phyloP scores from a whole-genome alignment of 257 asterid genomes.

The Fraxinus excelsior region DNA sequence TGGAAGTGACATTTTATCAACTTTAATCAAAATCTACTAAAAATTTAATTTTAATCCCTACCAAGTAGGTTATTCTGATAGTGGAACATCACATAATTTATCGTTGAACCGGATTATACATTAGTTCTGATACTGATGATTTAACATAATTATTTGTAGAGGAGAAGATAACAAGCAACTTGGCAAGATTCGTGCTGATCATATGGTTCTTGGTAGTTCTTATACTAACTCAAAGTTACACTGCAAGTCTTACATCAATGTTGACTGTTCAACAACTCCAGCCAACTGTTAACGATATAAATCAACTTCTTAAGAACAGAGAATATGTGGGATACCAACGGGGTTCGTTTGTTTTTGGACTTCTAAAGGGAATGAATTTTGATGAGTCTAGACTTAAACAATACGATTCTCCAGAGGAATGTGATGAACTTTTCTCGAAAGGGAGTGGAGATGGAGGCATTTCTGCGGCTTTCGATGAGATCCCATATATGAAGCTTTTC shows the following conservation, averaged over 20 bases:
- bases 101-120: too few relatives aligned
- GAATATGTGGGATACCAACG: conserved; percentile 27
- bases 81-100: too few relatives aligned
- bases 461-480: conserved; percentile 41
- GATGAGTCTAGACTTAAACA: conserved; percentile 18
- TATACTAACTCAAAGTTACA: conserved; percentile 36
- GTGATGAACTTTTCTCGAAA: conserved; percentile 21
- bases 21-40: too few relatives aligned
- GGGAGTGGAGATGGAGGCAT: conserved; percentile 41
- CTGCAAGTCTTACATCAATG: conserved; percentile 44
- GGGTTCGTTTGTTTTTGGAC: conserved; percentile 22
- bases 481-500: conserved; percentile 39
- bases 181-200: conserved; percentile 36
- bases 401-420: conserved; percentile 25
- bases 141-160: conserved; percentile 15
- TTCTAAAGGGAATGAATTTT: conserved; percentile 23
- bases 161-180: conserved; percentile 36
- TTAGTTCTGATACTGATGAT: not conserved
- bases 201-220: conserved; percentile 39
- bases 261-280: conserved; percentile 39
- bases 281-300: conserved; percentile 31
- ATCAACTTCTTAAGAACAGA: conserved; percentile 22
- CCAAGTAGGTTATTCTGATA: too few relatives aligned
- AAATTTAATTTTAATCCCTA: too few relatives aligned
- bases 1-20: too few relatives aligned